A percentile compares a stretch with the other conserved stretches of the same genome.
phyloP scores from a whole-genome alignment of 2,329 filamentous ascomycete genomes.

The Endothia cerciana region DNA sequence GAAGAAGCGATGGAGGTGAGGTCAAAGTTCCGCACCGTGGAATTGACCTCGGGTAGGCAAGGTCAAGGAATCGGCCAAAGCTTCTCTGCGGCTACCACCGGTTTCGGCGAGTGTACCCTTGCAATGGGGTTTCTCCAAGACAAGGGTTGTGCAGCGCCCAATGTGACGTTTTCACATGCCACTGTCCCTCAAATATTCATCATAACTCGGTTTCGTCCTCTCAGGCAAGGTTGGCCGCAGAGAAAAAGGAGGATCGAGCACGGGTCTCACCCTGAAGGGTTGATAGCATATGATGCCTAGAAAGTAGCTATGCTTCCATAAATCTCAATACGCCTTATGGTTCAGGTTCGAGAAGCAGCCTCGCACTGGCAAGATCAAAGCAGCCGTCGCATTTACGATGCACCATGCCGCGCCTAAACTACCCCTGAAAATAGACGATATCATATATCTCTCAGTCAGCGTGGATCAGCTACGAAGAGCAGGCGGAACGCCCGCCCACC shows the following conservation, averaged over 20 bases:
- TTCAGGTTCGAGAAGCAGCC: neutral
- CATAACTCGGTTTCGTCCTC: neutral
- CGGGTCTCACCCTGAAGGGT: neutral
- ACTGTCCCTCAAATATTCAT: neutral
- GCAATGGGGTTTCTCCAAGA: neutral
- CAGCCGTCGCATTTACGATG: neutral
- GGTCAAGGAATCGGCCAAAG: constrained; percentile 11
- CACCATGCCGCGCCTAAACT: neutral
- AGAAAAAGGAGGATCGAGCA: neutral
- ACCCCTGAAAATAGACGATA: neutral
- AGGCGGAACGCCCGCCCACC: neutral
- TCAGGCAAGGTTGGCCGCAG: neutral
- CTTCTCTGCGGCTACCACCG: constrained; percentile 42
- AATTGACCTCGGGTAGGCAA: constrained; percentile 4
- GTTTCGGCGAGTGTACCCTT: constrained; percentile 21
- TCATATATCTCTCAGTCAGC: neutral
- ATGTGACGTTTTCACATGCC: constrained; percentile 25
- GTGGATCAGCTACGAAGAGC: neutral
- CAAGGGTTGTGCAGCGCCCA: neutral
- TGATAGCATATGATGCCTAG: neutral
- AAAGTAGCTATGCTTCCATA: neutral
- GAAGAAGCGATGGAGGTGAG: constrained; percentile 26
- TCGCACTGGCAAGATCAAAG: neutral
- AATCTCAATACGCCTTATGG: neutral
- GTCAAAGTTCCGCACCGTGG: constrained; percentile 12